Conservation (phyloP, 2,329 filamentous ascomycete genomes). For the Fusarium tanahbumbuense region DNA sequence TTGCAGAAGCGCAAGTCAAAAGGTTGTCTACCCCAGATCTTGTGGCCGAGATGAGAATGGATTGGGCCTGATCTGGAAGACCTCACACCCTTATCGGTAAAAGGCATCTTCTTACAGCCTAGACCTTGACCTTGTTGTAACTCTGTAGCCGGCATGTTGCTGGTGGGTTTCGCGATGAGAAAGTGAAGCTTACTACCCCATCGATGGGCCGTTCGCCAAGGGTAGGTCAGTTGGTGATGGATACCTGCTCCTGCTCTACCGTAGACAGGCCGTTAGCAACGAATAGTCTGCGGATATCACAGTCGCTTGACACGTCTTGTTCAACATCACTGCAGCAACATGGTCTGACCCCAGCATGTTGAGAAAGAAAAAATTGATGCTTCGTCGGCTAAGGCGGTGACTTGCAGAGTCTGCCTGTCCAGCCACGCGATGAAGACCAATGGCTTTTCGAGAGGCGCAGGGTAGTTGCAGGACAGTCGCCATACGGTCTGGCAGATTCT, state of each 20-base stretch:
- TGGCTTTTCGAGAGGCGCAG: conserved; percentile 23
- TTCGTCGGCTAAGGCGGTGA: conserved; percentile 29
- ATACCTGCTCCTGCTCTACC: conserved; percentile 25
- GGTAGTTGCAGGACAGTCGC: conserved; percentile 30
- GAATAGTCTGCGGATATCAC: conserved; percentile 25
- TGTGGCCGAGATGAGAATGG: conserved; percentile 17
- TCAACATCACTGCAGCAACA: conserved; percentile 39
- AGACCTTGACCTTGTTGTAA: conserved; percentile 11
- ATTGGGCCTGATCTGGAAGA: conserved; percentile 29
- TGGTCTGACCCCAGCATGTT: conserved; percentile 35
- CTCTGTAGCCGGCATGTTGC: conserved; percentile 19
- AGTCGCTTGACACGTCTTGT: conserved; percentile 25
- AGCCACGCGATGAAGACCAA: conserved; percentile 30
- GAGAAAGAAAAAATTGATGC: conserved; percentile 14
- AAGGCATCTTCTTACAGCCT: conserved; percentile 27
- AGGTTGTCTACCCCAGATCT: conserved; percentile 34
- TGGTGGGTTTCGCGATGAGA: conserved; percentile 23
- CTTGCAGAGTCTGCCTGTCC: conserved; percentile 27
- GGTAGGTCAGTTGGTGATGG: conserved; percentile 24
- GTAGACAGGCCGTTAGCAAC: conserved; percentile 23
- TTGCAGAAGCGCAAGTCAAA: conserved; percentile 28
- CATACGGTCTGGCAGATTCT: conserved; percentile 24
- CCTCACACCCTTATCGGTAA: conserved; percentile 19
- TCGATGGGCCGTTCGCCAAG: conserved; percentile 31
- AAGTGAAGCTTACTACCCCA: conserved; percentile 14